Percentiles rank a stretch among this genome's conserved stretches.
These are phyloP conservation scores for Nicotiana otophora DNA, from an alignment of 257 asterid species.

Conservation along the genomic window DNA sequence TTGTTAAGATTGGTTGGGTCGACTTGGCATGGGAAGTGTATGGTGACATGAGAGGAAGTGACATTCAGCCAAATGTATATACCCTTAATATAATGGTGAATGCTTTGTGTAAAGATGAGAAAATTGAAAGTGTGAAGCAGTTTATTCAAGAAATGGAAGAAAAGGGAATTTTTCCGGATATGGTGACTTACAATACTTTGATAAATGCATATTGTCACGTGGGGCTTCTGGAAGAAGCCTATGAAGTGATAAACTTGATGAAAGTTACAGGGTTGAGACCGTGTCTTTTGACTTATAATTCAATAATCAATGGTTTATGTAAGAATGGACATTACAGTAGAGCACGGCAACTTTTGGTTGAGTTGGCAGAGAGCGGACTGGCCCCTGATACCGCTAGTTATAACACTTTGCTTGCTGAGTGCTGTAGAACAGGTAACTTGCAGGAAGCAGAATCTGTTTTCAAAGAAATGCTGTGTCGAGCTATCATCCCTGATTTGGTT, in stretches of 20 bases:
- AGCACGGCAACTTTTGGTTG: conserved; percentile 46
- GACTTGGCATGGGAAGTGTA: conserved; percentile 61
- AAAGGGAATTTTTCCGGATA: conserved; percentile 53
- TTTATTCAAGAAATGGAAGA: conserved; percentile 52
- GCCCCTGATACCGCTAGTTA: conserved; percentile 55
- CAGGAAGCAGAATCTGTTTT: conserved; percentile 46
- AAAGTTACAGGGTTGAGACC: conserved; percentile 51
- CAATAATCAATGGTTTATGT: conserved; percentile 55
- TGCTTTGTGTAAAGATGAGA: conserved; percentile 55
- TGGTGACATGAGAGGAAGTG: conserved; percentile 32
- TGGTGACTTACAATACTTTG: conserved; percentile 66
- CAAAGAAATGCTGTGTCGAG: conserved; percentile 35
- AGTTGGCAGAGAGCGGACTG: conserved; percentile 42
- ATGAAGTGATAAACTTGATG: conserved; percentile 45
- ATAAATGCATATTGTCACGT: conserved; percentile 48
- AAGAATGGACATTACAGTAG: conserved; percentile 43
- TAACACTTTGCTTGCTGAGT: conserved; percentile 52
- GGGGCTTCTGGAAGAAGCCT: conserved; percentile 40
- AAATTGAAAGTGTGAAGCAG: conserved; percentile 31
- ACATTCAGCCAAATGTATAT: conserved; percentile 49
- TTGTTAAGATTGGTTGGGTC: conserved; percentile 68
- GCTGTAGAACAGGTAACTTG: conserved; percentile 41
- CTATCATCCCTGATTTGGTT: conserved; percentile 48
- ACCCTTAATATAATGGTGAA: conserved; percentile 80
- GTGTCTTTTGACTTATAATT: conserved; percentile 52